Evolutionary conservation across 306 rosid species (phyloP).

Genomic region (Carpinus viminea): DNA sequence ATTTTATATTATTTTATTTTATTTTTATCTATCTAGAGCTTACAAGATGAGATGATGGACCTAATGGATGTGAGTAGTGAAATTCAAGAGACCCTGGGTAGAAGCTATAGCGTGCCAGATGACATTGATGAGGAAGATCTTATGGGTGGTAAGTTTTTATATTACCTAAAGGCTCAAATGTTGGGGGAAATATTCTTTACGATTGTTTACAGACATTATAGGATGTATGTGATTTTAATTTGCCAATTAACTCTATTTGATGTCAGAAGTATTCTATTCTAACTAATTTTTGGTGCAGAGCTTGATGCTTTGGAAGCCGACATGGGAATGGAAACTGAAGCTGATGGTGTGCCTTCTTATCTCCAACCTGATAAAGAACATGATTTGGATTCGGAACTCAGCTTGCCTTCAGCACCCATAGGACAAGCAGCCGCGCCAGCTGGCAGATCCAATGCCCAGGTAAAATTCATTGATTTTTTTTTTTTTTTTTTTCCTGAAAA

Average conservation of each 20-base stretch:
- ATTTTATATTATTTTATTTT: too few relatives aligned
- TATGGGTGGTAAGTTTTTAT: constrained; percentile 79
- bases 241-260: neutral
- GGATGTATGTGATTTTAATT: neutral
- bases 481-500: too few relatives aligned
- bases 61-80: constrained; percentile 95
- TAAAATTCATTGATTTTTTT: constrained; percentile 28
- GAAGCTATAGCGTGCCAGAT: constrained; percentile 97
- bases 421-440: constrained; percentile 60
- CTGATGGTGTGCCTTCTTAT: constrained; percentile 91
- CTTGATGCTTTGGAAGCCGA: constrained; percentile 91
- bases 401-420: constrained; percentile 84
- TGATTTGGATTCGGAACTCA: constrained; percentile 80
- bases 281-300: constrained; percentile 46
- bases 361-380: constrained; percentile 94
- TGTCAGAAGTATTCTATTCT: neutral
- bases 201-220: neutral
- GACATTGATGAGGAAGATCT: constrained; percentile 97
- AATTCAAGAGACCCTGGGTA: constrained; percentile 91
- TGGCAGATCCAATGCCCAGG: constrained; percentile 76
- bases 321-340: constrained; percentile 86
- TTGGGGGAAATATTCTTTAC: neutral
- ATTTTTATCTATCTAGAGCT: constrained; percentile 47
- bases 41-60: constrained; percentile 99
- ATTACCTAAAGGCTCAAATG: constrained; percentile 13